These are phyloP conservation scores for Canna indica DNA, from an alignment of 176 grass and related monocot species.

Conservation along the genomic window DNA sequence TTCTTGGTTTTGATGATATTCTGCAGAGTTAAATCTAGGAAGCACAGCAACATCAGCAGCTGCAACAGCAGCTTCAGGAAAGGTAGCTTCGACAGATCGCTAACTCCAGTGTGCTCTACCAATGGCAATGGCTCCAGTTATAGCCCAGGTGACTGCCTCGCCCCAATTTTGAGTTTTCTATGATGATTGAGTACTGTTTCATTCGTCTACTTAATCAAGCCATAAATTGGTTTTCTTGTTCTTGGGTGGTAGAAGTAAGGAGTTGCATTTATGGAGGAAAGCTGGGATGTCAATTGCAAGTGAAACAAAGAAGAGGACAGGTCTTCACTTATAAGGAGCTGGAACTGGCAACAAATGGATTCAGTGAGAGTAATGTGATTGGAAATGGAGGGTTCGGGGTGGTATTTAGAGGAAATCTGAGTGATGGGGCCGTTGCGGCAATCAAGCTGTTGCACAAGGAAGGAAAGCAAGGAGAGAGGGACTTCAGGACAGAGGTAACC, in stretches of 20 bases:
- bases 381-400: conserved; percentile 43
- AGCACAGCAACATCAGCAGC: conserved; percentile 8
- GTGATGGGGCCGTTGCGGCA: conserved; percentile 67
- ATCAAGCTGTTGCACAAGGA: conserved; percentile 80
- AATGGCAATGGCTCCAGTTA: conserved; percentile 12
- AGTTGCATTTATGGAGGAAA: conserved; percentile 76
- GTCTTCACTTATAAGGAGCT: conserved; percentile 97
- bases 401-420: conserved; percentile 64
- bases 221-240: background rate
- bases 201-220: background rate
- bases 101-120: conserved; percentile 12
- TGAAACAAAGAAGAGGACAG: conserved; percentile 44
- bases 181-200: too few species aligned
- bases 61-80: conserved; percentile 31
- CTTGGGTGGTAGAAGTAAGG: conserved; percentile 12
- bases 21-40: conserved; percentile 26
- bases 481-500: conserved; percentile 82
- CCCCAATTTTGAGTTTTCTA: background rate
- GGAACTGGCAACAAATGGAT: conserved; percentile 74
- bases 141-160: conserved; percentile 27
- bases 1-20: conserved; percentile 16
- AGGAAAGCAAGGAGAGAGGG: conserved; percentile 76
- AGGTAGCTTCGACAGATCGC: conserved; percentile 10
- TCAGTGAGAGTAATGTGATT: conserved; percentile 72
- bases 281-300: conserved; percentile 44